Conservation (phyloP, 73 alveolate species). For the Blepharisma japonicum region DNA sequence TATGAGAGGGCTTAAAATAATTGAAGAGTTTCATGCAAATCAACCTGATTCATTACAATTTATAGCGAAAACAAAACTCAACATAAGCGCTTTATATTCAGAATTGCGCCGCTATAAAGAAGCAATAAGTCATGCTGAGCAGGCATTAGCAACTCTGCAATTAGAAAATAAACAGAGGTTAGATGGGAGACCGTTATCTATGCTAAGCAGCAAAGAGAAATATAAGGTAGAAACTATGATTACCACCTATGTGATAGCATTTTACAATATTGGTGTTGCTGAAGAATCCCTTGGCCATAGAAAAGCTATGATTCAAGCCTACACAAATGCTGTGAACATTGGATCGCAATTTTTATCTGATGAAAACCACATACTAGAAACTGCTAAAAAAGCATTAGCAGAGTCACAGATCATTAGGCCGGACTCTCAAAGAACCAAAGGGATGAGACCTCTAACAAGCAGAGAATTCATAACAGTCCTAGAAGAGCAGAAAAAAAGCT, state of each 20-base stretch:
- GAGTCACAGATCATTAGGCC: background rate
- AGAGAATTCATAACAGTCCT: no score
- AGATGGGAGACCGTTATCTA: background rate
- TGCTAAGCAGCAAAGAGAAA: background rate
- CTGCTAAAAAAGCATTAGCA: background rate
- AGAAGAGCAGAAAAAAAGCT: no score
- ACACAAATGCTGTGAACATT: slow-evolving; percentile 21
- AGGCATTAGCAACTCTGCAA: background rate
- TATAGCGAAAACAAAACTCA: slow-evolving; percentile 5
- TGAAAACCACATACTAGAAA: background rate
- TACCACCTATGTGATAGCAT: slow-evolving; percentile 15
- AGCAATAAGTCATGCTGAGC: background rate
- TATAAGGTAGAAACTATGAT: background rate
- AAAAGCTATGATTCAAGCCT: slow-evolving; percentile 18
- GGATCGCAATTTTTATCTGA: background rate
- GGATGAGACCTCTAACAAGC: no score
- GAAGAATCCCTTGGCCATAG: slow-evolving; percentile 13
- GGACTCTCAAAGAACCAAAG: no score
- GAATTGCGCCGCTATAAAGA: slow-evolving; percentile 9
- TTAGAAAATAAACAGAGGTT: background rate
- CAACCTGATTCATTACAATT: slow-evolving; percentile 16
- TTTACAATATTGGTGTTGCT: slow-evolving; percentile 22
- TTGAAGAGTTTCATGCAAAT: background rate
- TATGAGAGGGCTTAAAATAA: slow-evolving; percentile 19
- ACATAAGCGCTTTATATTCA: slow-evolving; percentile 19